Evolutionary conservation across 306 rosid genomes (phyloP), one percentile per base, ranked within the genome.

Genomic region (Castanea mollissima): DNA sequence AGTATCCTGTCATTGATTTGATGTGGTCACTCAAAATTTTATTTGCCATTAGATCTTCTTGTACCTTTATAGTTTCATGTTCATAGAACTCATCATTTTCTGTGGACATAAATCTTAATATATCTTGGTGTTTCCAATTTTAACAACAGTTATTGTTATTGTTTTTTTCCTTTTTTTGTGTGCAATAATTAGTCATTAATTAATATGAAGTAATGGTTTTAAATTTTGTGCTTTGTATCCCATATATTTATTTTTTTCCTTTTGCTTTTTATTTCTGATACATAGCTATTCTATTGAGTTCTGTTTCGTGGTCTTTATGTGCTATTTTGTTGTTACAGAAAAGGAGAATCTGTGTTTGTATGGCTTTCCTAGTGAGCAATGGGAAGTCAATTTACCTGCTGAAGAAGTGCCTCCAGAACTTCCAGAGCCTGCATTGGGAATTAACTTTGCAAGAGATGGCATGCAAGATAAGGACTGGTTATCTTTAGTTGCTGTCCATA

Each of bases 351-450:
- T 94, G 75, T 92, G 96, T 86, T 81, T 94, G 74, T 94, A 92
- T 58, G 96, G 97, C 35, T 89, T 84, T 78, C 97, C 97, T 63
- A 90, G 91, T 85, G 98, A 89, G 89, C 93, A 82, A 75, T 94
- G 98, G 98, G 98, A 94, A 88, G 98, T 94, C 71, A 94, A 89
- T 88, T 89, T 94, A 80, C 98, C 98, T 70, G 98, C 98, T 70
- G 98, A 94, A 84, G 98, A 94, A 83, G 98, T 94, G 77, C 98
- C 98, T 52, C 97, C 98, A 2, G 98, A 94, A 82, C 87, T 94
- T 55, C 98, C 98, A 2, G 98, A 94, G 88, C 98, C 98, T 54
- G 97, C 93, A 19, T 89, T 94, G 55, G 98, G 98, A 52, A 94
- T 94, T 38, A 94, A 94, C 87, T 94, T 94, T 89, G 98, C 98